Base-by-base conservation (phyloP, 352 stramenopile species). In the Aphanomyces invadans region DNA sequence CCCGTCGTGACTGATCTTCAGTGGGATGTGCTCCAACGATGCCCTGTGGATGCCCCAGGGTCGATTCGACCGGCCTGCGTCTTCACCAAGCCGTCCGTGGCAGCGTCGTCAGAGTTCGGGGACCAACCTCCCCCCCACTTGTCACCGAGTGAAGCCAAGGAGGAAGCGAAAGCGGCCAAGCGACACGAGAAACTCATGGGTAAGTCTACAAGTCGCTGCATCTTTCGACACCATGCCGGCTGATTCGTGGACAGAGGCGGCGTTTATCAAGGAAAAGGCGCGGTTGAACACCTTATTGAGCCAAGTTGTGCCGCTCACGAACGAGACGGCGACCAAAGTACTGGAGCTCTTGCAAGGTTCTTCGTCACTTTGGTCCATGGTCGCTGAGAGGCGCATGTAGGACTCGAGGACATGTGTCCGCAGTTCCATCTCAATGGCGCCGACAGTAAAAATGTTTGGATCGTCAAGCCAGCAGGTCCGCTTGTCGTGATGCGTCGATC, bases 401-500 rank as follows among this genome's bases (percentile, higher is more conserved):
- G 73, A 11, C 66, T 90, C 9, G 70, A 74, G 38, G 70, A 71
- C 21, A 56, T 78, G 44, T 89, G 77, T 66, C 77, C 83, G 23
- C 86, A 95, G 70, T 90, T 88, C 59, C 73, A 80, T n/a, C 67
- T 92, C 33, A 88, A 88, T 62, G 83, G 88, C 42, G 78, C 70
- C 11, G 75, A 86, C 25, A 62, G 74, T 15, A 51, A 76, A 25
- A 97, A 97, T 68, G 78, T 97, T 26, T 97, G 92, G 91, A 97
- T 98, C 70, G 89, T 97, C 38, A 98, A 98, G 74, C 92, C 92
- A 0, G 88, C 85, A 4, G 85, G 71, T 26, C 73, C 73, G n/a
- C n/a, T n/a, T n/a, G n/a, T n/a, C n/a, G n/a, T n/a, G n/a, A n/a
- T n/a, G n/a, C n/a, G n/a, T n/a, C n/a, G n/a, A n/a, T n/a, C n/a